Conservation (phyloP, 2,329 filamentous ascomycete genomes). For the Bipolaris gigantea region DNA sequence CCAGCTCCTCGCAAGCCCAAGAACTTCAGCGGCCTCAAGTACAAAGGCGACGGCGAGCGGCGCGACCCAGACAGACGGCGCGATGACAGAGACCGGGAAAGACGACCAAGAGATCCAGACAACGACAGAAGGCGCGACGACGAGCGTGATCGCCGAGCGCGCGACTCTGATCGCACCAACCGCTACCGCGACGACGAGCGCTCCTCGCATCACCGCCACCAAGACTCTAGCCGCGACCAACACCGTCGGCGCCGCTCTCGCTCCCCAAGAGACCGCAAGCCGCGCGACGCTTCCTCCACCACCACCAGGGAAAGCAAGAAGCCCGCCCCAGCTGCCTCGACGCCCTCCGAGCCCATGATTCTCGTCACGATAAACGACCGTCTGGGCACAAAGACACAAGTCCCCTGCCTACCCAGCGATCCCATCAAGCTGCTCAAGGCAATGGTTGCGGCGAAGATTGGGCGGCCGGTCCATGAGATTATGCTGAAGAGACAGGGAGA, state of each 20-base stretch:
- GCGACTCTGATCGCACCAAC: slow-evolving; percentile 8
- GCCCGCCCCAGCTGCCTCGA: slow-evolving; percentile 25
- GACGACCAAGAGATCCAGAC: slow-evolving; percentile 18
- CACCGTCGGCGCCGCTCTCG: not conserved
- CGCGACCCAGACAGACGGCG: slow-evolving; percentile 12
- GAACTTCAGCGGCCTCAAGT: slow-evolving; percentile 59
- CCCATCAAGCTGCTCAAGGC: slow-evolving; percentile 86
- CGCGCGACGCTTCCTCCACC: slow-evolving; percentile 15
- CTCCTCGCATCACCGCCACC: not conserved
- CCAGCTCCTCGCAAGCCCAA: slow-evolving; percentile 26
- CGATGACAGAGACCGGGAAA: slow-evolving; percentile 24
- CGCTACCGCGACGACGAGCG: slow-evolving; percentile 2
- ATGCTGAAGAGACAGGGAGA: slow-evolving; percentile 90
- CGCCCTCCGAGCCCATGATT: slow-evolving; percentile 75
- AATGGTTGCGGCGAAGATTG: slow-evolving; percentile 86
- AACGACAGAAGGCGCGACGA: slow-evolving; percentile 14
- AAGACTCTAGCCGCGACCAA: slow-evolving; percentile 11
- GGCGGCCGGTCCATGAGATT: slow-evolving; percentile 87
- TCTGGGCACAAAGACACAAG: slow-evolving; percentile 92
- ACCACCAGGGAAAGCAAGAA: slow-evolving; percentile 7
- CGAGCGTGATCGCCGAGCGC: slow-evolving; percentile 1
- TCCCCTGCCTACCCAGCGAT: slow-evolving; percentile 85
- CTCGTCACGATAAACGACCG: slow-evolving; percentile 92
- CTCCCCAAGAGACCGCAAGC: slow-evolving; percentile 6
- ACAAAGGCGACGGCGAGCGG: slow-evolving; percentile 50